phyloP scores from a whole-genome alignment of 139 green algal genomes.

The Auxenochlorella pyrenoidosa region DNA sequence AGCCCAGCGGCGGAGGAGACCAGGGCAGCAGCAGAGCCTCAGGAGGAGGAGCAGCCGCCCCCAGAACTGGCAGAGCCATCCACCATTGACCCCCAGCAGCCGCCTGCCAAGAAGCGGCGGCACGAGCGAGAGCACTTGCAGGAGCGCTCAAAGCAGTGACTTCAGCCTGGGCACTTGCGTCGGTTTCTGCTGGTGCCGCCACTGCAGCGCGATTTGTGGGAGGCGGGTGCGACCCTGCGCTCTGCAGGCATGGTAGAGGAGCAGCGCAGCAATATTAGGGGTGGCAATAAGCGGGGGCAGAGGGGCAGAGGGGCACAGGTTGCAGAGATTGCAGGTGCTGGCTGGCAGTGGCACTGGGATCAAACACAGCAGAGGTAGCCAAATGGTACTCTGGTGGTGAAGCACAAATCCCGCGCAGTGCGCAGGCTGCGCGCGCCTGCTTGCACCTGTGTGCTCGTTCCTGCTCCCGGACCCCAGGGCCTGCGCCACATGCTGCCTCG shows the following conservation, averaged over 20 bases:
- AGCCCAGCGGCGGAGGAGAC: neutral
- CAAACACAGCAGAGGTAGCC: neutral
- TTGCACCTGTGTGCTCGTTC: too few species aligned
- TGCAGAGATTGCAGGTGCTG: too few species aligned
- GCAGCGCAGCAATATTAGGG: neutral
- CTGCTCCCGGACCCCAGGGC: too few species aligned
- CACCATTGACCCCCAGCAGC: neutral
- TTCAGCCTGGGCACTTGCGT: too few species aligned
- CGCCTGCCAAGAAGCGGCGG: conserved; percentile 2
- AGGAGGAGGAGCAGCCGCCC: neutral
- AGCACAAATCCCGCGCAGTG: too few species aligned
- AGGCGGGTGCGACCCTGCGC: neutral
- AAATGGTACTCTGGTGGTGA: too few species aligned
- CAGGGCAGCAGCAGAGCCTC: neutral
- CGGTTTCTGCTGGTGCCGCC: too few species aligned
- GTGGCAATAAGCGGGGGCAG: neutral
- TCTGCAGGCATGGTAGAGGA: neutral
- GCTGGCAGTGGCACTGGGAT: neutral
- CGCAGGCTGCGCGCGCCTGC: too few species aligned
- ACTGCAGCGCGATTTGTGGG: too few species aligned
- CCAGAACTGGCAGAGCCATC: neutral
- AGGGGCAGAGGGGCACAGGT: neutral
- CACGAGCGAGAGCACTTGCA: neutral
- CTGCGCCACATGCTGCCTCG: too few species aligned
- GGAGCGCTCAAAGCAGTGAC: neutral